Evolutionary conservation across 257 asterid genomes (phyloP).

Genomic region (Solanum dulcamara): DNA sequence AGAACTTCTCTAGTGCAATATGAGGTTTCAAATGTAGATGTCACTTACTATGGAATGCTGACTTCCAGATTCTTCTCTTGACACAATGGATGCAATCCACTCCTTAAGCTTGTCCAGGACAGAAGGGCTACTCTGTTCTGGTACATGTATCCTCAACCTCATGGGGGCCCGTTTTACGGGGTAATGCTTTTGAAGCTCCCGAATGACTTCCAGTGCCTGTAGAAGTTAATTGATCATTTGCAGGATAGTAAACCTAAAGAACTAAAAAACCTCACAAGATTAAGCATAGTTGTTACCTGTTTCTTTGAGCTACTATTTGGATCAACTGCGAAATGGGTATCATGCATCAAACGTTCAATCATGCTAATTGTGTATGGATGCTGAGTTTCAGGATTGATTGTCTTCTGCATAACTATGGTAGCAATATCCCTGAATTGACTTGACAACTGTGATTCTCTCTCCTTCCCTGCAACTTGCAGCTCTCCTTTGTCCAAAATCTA

Average conservation of each 20-base stretch:
- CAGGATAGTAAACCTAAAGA: not conserved
- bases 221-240: not conserved
- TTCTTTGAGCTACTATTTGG: constrained; percentile 91
- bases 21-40: not conserved
- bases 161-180: constrained; percentile 89
- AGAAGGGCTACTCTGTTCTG: constrained; percentile 30
- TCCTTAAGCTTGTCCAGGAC: constrained; percentile 51
- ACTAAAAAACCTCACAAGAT: not conserved
- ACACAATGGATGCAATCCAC: constrained; percentile 49
- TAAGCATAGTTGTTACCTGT: constrained; percentile 34
- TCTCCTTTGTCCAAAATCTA: constrained; percentile 98
- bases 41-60: constrained; percentile 56
- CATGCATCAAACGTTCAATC: constrained; percentile 96
- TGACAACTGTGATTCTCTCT: constrained; percentile 83
- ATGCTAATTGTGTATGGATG: constrained; percentile 92
- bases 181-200: constrained; percentile 81
- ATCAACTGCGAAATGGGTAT: constrained; percentile 86
- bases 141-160: constrained; percentile 67
- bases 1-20: not conserved
- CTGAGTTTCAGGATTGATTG: constrained; percentile 80
- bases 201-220: constrained; percentile 91
- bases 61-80: constrained; percentile 59
- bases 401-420: constrained; percentile 89
- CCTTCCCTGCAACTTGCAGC: constrained; percentile 96
- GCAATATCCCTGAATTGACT: constrained; percentile 94